Evolutionary conservation across 148 eudicot species (phyloP), one percentile per base, ranked within the genome.

Genomic region (Rhododendron vialii): DNA sequence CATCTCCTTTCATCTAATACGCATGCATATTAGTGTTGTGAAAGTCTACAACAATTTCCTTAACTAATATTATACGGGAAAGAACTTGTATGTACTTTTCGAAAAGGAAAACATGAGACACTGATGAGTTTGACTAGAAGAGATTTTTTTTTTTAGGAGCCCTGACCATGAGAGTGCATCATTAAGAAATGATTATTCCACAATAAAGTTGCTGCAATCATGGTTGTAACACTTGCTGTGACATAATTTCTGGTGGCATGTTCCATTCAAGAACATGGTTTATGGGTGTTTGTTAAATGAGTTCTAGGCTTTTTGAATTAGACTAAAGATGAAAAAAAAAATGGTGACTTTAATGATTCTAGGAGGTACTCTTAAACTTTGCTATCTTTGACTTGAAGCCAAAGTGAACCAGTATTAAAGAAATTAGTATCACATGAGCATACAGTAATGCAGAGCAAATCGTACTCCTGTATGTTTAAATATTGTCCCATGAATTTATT

Each of bases 341-440:
- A 5, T 36, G 83, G 86, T 87, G 71, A 74, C 79, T 51, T 81
- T 75, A 88, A 90, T 90, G 90, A 90, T 87, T 86, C 65, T 50
- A 17, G 50, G 41, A 41, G 50, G 85, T 78, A 86, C 82, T 84
- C 85, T 47, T 73, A 86, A 78, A 82, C 83, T 88, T 86, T 78
- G 33, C 77, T 83, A 82, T 82, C 92, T 90, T 88, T 88, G 92
- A 88, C 92, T 88, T 90, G 26, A 90, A 90, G 91, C 89, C 85
- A 82, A 88, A 88, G 92, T 57, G 87, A 88, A 85, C 86, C 28
- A 82, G 59, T 85, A 84, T 28, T 73, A 41, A 43, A n/a, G 20
- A 36, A 75, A 77, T 65, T 80, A 80, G 15, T 65, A 78, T 80
- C 83, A 61, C 35, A 65, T 79, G 71, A 79, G 83, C 81, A 41